These are phyloP conservation scores for Musa schizocarpa DNA, from an alignment of 176 grass and related monocot species.

Conservation along the genomic window DNA sequence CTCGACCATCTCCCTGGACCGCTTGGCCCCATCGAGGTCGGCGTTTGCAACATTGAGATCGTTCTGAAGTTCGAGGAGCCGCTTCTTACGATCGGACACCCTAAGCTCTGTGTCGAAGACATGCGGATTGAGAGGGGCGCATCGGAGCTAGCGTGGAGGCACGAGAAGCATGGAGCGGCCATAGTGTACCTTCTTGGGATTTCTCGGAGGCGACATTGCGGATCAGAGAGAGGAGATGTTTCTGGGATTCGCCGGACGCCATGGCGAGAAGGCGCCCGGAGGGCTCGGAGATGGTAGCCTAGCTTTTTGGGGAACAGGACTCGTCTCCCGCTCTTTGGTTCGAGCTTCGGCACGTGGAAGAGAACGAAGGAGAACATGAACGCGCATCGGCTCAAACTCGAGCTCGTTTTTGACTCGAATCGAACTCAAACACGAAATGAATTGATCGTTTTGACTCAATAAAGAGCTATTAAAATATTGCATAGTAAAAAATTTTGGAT, in stretches of 20 bases:
- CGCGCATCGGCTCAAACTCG: too few species aligned
- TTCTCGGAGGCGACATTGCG: slow-evolving; percentile 63
- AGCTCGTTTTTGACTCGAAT: too few species aligned
- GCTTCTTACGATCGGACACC: slow-evolving; percentile 50
- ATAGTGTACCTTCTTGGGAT: slow-evolving; percentile 48
- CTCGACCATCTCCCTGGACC: slow-evolving; percentile 39
- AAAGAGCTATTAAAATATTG: too few species aligned
- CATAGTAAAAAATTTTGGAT: too few species aligned
- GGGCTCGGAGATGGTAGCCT: too few species aligned
- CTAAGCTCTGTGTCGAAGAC: slow-evolving; percentile 33
- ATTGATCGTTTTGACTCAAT: too few species aligned
- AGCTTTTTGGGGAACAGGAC: too few species aligned
- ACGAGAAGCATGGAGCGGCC: neutral
- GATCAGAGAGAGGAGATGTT: slow-evolving; percentile 63
- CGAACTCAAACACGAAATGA: too few species aligned
- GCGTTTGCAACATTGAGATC: slow-evolving; percentile 28
- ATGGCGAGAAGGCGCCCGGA: neutral
- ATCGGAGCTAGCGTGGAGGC: neutral
- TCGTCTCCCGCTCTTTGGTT: too few species aligned
- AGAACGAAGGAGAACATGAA: too few species aligned
- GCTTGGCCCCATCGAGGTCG: slow-evolving; percentile 48
- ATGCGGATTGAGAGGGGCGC: neutral
- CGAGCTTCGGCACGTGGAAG: too few species aligned
- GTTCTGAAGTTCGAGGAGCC: slow-evolving; percentile 28
- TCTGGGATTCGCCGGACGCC: slow-evolving; percentile 43